These are phyloP conservation scores for Arachis stenosperma DNA, from an alignment of 306 rosid species.

Conservation along the genomic window DNA sequence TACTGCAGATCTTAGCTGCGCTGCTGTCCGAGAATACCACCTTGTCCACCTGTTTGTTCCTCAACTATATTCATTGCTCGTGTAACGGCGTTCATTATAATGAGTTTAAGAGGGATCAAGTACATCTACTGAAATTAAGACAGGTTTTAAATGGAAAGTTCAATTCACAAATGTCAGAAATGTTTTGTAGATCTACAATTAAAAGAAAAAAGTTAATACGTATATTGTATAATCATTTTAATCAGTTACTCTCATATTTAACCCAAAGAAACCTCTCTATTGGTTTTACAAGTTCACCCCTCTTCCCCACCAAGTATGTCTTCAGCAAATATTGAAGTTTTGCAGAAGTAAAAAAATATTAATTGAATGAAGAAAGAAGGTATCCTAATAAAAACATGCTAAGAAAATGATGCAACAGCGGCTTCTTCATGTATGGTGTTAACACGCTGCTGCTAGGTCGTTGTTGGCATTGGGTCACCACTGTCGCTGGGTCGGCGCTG, in stretches of 20 bases:
- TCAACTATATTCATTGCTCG: conserved; percentile 95
- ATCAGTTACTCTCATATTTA: conserved; percentile 74
- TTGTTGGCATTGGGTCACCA: no score
- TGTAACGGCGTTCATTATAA: conserved; percentile 87
- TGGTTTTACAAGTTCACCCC: conserved; percentile 65
- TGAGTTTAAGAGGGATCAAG: conserved; percentile 87
- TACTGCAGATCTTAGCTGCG: conserved; percentile 51
- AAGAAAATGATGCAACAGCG: conserved; percentile 27
- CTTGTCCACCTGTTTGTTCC: conserved; percentile 72
- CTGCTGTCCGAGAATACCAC: conserved; percentile 52
- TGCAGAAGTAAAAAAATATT: conserved; percentile 43
- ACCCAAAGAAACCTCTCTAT: conserved; percentile 70
- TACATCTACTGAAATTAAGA: conserved; percentile 85
- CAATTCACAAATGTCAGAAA: conserved; percentile 1
- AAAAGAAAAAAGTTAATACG: conserved; percentile 3
- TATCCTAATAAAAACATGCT: conserved; percentile 18
- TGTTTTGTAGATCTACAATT: neutral
- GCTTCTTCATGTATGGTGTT: conserved; percentile 8
- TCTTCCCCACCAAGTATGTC: conserved; percentile 70
- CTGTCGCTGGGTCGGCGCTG: no score
- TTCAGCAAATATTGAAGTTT: conserved; percentile 83
- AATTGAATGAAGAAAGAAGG: conserved; percentile 11
- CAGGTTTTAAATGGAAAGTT: conserved; percentile 18
- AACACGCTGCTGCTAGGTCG: neutral
- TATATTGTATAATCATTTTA: neutral